Conservation (phyloP, 2,329 filamentous ascomycete genomes). For the Colletotrichum sp. region DNA sequence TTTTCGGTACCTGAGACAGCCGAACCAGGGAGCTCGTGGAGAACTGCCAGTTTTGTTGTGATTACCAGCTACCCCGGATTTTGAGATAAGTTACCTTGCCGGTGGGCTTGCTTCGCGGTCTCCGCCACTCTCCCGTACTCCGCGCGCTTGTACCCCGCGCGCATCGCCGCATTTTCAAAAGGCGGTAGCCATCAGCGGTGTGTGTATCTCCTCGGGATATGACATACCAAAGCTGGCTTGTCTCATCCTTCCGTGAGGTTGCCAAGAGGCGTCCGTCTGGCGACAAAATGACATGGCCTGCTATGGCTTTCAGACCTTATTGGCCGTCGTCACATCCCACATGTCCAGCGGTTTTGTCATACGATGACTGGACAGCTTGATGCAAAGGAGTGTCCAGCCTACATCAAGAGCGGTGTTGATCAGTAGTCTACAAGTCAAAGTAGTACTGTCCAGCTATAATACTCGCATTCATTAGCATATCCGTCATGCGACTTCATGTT, state of each 20-base stretch:
- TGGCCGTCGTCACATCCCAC: not conserved
- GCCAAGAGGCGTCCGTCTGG: not conserved
- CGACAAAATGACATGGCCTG: not conserved
- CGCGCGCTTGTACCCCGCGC: too few relatives aligned
- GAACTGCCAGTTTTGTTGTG: not conserved
- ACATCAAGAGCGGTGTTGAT: conserved; percentile 17
- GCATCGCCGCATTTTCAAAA: not conserved
- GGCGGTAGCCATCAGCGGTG: not conserved
- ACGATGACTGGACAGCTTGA: not conserved
- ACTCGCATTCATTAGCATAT: conserved; percentile 33
- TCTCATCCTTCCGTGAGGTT: accelerated
- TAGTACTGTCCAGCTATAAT: conserved; percentile 3
- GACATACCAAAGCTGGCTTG: accelerated
- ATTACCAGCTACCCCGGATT: not conserved
- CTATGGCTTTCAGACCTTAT: not conserved
- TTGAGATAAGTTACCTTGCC: not conserved
- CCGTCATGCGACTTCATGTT: conserved; percentile 26
- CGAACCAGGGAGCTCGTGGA: not conserved
- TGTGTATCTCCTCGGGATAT: not conserved
- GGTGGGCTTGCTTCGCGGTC: not conserved
- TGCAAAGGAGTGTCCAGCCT: conserved; percentile 24
- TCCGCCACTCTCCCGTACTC: not conserved
- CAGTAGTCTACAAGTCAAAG: conserved; percentile 11
- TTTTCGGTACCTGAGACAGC: not conserved
- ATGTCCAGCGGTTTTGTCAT: not conserved